Evolutionary conservation across 495 filamentous ascomycete genomes (phyloP), one percentile per base, ranked within the genome.

Genomic region (Annulohypoxylon stygium): DNA sequence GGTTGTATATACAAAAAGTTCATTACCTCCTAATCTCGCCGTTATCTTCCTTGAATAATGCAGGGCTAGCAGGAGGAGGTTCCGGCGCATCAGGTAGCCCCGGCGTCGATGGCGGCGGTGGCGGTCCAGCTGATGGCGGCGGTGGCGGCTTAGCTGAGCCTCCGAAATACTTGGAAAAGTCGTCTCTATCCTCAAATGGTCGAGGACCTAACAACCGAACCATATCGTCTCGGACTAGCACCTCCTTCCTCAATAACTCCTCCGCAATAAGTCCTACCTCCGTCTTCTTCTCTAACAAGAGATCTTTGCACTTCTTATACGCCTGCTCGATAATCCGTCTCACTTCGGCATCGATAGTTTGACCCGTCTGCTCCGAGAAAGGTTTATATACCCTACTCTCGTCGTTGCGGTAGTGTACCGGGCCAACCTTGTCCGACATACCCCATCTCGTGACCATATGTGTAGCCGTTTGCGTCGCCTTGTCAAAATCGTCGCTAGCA

Each of bases 391-490:
- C 78, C 79, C 91, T 90, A 71, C 93, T 88, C 61, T 91, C 84
- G 61, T 90, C 83, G 73, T 95, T 90, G 69, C 95, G 91, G 81
- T 94, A 99, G 84, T 96, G 91, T 65, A 99, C 85, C 67, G 93
- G 95, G 23, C 95, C 93, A 57, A 99, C 89, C 81, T 97, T 95
- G 67, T 92, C 89, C 41, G 92, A 95, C 96, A 99, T 99, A 74
- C 96, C 96, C 89, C 93, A 98, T 81, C 97, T 92, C 45, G 96
- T 99, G 23, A 99, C 96, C 96, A 99, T 99, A 30, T 90, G 88
- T 3, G 93, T 95, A 8, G 96, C 97, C 93, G 97, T 93, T 54
- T 89, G 88, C 8, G 97, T 98, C 30, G 98, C 97, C 82, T 99
- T 99, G 82, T 97, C 97, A 87, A 99, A 99, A 78, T 99, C 96